Percentiles rank a stretch among this genome's conserved stretches.
These are phyloP conservation scores for Dispira simplex DNA, from an alignment of 192 early-diverging fungal species.

Conservation along the genomic window DNA sequence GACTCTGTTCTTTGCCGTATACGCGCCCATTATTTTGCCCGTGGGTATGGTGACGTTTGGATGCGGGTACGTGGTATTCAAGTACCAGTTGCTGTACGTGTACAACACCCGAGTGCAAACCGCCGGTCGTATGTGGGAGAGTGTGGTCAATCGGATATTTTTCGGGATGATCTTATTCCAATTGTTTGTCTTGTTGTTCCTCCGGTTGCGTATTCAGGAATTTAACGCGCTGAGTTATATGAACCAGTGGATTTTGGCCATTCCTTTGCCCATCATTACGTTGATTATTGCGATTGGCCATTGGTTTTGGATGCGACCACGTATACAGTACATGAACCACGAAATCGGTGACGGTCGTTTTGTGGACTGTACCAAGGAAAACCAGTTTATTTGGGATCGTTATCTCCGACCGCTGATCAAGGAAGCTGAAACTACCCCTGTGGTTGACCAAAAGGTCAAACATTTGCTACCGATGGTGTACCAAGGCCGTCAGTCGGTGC, in stretches of 20 bases:
- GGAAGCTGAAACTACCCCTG: constrained; percentile 41
- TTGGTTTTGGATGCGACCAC: constrained; percentile 25
- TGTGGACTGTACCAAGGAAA: constrained; percentile 18
- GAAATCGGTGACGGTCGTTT: constrained; percentile 26
- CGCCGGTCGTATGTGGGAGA: constrained; percentile 54
- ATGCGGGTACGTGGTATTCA: constrained; percentile 49
- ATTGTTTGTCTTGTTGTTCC: constrained; percentile 37
- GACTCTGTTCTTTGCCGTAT: constrained; percentile 51
- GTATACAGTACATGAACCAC: constrained; percentile 37
- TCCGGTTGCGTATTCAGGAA: constrained; percentile 28
- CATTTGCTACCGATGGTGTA: constrained; percentile 49
- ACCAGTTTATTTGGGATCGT: constrained; percentile 26
- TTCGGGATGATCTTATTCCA: constrained; percentile 50
- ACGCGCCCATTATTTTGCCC: constrained; percentile 47
- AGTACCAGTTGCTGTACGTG: constrained; percentile 62
- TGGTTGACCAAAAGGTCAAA: constrained; percentile 47
- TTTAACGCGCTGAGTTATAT: constrained; percentile 24
- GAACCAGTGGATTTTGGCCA: constrained; percentile 7
- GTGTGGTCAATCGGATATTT: constrained; percentile 50
- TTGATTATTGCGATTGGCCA: constrained; percentile 32
- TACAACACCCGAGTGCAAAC: constrained; percentile 56
- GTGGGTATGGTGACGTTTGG: constrained; percentile 47
- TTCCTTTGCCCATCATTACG: constrained; percentile 47
- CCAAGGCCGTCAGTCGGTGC: constrained; percentile 19
- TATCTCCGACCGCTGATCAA: constrained; percentile 53